phyloP scores from a whole-genome alignment of 768 basidiomycete genomes.

The Paxillus ammoniavirescens region DNA sequence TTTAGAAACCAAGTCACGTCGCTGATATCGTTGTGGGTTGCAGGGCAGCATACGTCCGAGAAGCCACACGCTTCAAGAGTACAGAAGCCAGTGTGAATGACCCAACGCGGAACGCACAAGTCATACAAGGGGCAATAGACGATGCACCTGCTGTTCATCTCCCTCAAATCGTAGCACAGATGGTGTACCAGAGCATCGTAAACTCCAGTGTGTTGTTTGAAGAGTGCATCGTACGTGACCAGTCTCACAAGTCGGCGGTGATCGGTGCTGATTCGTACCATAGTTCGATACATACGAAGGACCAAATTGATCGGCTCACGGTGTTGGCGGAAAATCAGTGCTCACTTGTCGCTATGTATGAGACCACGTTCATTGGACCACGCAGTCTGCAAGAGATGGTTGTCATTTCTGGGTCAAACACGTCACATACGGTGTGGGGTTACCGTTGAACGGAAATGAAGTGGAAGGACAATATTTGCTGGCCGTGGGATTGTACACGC shows the following conservation, averaged over 20 bases:
- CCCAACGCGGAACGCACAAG: slow-evolving; percentile 14
- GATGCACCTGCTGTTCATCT: slow-evolving; percentile 15
- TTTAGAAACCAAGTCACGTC: neutral
- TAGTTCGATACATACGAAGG: slow-evolving; percentile 13
- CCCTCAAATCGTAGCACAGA: slow-evolving; percentile 22
- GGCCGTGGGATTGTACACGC: no score
- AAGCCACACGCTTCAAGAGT: slow-evolving; percentile 27
- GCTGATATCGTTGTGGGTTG: neutral
- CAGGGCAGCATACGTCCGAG: slow-evolving; percentile 22
- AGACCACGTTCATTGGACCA: no score
- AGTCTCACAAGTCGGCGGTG: no score
- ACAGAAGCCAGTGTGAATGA: slow-evolving; percentile 9
- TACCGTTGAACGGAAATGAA: no score
- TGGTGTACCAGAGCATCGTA: slow-evolving; percentile 17
- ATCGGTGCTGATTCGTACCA: neutral
- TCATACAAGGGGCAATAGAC: slow-evolving; percentile 20
- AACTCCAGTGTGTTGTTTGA: slow-evolving; percentile 24
- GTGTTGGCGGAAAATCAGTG: no score
- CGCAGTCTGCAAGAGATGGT: no score
- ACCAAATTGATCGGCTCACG: neutral
- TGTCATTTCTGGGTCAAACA: no score
- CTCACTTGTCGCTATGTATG: no score
- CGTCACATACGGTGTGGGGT: no score
- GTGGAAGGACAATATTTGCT: no score
- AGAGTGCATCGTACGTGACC: slow-evolving; percentile 16